phyloP scores from a whole-genome alignment of 352 stramenopile genomes.

The Vaucheria bursata region DNA sequence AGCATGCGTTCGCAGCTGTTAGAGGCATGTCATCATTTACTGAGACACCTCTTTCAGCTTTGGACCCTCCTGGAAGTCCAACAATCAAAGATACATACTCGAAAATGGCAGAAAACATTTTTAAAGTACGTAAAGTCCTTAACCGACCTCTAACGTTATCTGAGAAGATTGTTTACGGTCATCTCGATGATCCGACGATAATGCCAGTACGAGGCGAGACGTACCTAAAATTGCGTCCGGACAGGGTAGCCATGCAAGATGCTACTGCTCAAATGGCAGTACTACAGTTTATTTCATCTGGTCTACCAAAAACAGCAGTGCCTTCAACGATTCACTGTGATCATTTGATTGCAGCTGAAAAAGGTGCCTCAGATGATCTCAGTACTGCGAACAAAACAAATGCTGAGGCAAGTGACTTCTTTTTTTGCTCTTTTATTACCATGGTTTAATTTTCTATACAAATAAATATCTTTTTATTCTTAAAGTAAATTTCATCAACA shows the following conservation, averaged over 20 bases:
- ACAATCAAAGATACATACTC: conserved; percentile 83
- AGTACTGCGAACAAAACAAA: conserved; percentile 71
- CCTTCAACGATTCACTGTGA: conserved; percentile 86
- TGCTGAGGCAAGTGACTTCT: no score
- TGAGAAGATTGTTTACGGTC: conserved; percentile 87
- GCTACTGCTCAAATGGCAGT: conserved; percentile 85
- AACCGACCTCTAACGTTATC: conserved; percentile 78
- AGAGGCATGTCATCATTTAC: background rate
- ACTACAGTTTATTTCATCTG: conserved; percentile 87
- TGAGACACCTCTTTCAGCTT: background rate
- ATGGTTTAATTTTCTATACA: no score
- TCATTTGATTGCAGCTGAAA: conserved; percentile 85
- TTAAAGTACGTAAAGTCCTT: conserved; percentile 71
- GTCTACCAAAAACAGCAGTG: conserved; percentile 77
- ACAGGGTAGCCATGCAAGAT: conserved; percentile 82
- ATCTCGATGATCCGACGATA: conserved; percentile 81
- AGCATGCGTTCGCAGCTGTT: background rate
- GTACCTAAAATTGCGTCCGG: conserved; percentile 80
- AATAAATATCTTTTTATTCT: no score
- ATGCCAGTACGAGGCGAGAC: conserved; percentile 77
- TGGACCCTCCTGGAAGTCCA: conserved; percentile 72
- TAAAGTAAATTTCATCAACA: no score
- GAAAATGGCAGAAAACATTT: conserved; percentile 47
- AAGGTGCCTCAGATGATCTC: conserved; percentile 72
- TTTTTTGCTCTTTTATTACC: no score